Conservation (phyloP, 441 rosid species). For the Euphorbia corollata region DNA sequence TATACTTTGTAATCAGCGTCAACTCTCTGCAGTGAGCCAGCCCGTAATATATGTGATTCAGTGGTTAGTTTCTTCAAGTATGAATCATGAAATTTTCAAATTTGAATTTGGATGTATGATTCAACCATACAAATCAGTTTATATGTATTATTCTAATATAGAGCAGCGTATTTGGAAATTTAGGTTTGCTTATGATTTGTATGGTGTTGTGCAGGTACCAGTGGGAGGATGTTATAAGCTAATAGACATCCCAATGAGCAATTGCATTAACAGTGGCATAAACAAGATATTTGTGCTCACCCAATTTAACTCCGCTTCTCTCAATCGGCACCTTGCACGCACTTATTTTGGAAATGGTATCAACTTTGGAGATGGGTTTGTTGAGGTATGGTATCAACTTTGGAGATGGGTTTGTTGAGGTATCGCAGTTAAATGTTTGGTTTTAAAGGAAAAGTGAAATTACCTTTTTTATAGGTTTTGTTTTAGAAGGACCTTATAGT, state of each 20-base stretch:
- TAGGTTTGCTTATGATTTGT: conserved; percentile 7
- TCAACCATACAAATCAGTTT: background rate
- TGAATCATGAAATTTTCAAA: background rate
- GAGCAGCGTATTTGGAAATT: background rate
- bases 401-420: conserved; percentile 97
- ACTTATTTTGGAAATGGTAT: conserved; percentile 87
- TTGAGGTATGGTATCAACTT: conserved; percentile 89
- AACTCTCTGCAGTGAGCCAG: too few species aligned
- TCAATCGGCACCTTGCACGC: conserved; percentile 78
- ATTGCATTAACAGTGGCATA: conserved; percentile 83
- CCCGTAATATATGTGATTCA: background rate
- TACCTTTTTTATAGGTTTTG: background rate
- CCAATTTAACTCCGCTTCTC: conserved; percentile 88
- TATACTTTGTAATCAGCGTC: too few species aligned
- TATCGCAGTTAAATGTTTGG: too few species aligned
- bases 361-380: conserved; percentile 89
- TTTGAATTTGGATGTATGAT: background rate
- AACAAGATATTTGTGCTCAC: conserved; percentile 88
- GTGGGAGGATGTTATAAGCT: conserved; percentile 88
- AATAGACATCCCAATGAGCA: conserved; percentile 94
- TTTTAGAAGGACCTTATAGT: background rate
- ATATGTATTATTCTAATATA: background rate
- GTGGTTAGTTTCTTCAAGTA: background rate
- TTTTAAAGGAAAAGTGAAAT: background rate
- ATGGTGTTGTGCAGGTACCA: conserved; percentile 54